phyloP scores from a whole-genome alignment of 139 green algal genomes.

The Pseudopediastrum boryanum region DNA sequence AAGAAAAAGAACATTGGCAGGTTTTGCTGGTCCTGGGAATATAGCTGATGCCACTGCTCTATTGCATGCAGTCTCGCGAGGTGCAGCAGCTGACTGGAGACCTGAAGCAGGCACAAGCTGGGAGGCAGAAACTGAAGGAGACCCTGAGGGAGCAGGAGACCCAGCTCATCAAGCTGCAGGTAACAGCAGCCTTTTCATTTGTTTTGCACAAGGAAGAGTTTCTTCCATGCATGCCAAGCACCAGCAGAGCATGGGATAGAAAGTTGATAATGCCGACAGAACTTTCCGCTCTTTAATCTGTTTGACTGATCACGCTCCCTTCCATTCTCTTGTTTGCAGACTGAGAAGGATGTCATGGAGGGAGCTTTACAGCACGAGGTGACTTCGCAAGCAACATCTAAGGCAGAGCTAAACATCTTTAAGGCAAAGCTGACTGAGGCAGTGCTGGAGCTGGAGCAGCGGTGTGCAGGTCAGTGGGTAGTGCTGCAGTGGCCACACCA shows the following conservation, averaged over 20 bases:
- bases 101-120: slow-evolving; percentile 17
- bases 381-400: slow-evolving; percentile 6
- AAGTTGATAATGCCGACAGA: no score
- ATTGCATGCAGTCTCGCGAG: slow-evolving; percentile 9
- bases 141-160: slow-evolving; percentile 5
- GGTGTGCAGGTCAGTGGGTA: slow-evolving; percentile 5
- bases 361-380: slow-evolving; percentile 33
- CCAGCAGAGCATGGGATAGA: no score
- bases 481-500: neutral
- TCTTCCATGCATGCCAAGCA: no score
- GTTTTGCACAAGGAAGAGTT: no score
- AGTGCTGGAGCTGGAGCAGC: slow-evolving; percentile 19
- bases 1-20: no score
- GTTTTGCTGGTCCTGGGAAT: no score
- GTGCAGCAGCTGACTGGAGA: slow-evolving; percentile 5
- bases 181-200: neutral
- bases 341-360: slow-evolving; percentile 24
- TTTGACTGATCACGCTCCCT: no score
- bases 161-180: slow-evolving; percentile 23
- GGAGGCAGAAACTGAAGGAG: neutral
- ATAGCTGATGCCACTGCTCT: neutral
- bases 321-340: neutral
- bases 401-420: slow-evolving; percentile 23
- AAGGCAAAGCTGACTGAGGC: slow-evolving; percentile 15
- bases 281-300: no score